These are phyloP conservation scores for Lodderomyces theae DNA, from an alignment of 1,139 yeast genomes.

Conservation along the genomic window DNA sequence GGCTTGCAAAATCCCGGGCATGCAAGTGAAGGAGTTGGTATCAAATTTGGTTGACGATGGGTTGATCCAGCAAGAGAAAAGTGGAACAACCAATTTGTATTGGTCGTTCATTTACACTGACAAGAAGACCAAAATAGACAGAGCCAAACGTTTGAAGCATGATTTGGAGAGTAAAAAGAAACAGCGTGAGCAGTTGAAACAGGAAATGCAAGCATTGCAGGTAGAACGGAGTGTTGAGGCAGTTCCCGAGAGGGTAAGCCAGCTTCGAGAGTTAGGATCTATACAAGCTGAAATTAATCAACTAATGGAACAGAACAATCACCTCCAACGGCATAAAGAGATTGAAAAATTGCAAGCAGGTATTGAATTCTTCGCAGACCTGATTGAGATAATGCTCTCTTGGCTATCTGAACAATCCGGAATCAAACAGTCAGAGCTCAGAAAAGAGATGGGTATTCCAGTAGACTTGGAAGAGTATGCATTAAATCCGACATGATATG, in stretches of 20 bases:
- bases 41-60: conserved; percentile 45
- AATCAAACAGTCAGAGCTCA: conserved; percentile 7
- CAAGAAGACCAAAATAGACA: conserved; percentile 16
- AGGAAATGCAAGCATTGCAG: conserved; percentile 3
- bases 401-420: conserved; percentile 15
- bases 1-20: conserved; percentile 42
- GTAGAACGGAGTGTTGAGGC: conserved; percentile 6
- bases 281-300: conserved; percentile 1
- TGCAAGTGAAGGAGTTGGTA: conserved; percentile 50
- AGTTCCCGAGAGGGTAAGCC: conserved; percentile 5
- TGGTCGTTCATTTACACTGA: conserved; percentile 50
- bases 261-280: conserved; percentile 5
- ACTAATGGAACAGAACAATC: conserved; percentile 6
- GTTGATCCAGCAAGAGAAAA: conserved; percentile 47
- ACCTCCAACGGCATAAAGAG: conserved; percentile 3
- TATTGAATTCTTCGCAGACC: conserved; percentile 17
- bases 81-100: conserved; percentile 52
- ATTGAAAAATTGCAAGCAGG: conserved; percentile 6
- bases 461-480: conserved; percentile 15
- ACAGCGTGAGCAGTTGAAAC: conserved; percentile 8
- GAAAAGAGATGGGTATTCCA: conserved; percentile 17
- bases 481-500: neutral
- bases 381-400: conserved; percentile 15
- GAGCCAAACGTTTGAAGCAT: conserved; percentile 17
- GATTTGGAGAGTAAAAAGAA: conserved; percentile 11